These are phyloP conservation scores for Teunomyces atbi DNA, from an alignment of 805 yeast species.

Conservation along the genomic window DNA sequence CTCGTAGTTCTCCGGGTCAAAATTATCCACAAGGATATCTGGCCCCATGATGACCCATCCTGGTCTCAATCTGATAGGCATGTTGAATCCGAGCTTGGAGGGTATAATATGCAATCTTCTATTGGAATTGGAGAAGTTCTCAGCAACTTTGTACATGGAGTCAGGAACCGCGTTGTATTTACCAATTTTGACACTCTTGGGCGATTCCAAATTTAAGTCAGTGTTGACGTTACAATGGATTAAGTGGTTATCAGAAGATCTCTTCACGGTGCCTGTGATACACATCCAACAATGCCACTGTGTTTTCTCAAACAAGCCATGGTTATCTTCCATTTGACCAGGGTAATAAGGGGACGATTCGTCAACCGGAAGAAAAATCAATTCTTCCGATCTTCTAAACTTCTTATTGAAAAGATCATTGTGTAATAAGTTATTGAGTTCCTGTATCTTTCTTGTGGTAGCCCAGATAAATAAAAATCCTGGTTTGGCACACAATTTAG, in stretches of 20 bases:
- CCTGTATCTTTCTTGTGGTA: constrained; percentile 67
- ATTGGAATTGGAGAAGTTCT: constrained; percentile 81
- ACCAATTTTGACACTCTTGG: constrained; percentile 5
- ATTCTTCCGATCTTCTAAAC: constrained; percentile 86
- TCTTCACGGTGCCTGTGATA: constrained; percentile 87
- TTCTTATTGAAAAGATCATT: constrained; percentile 53
- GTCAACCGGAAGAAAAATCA: constrained; percentile 76
- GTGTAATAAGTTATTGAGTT: constrained; percentile 53
- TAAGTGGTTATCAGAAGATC: constrained; percentile 78
- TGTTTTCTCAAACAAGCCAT: constrained; percentile 56
- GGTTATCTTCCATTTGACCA: constrained; percentile 34
- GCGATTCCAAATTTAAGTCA: constrained; percentile 69
- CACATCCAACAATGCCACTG: constrained; percentile 99
- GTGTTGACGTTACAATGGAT: constrained; percentile 93
- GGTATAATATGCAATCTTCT: constrained; percentile 86
- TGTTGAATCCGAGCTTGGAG: constrained; percentile 60
- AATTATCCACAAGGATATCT: constrained; percentile 73
- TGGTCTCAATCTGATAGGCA: constrained; percentile 63
- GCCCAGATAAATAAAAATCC: constrained; percentile 90
- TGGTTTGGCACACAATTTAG: constrained; percentile 74
- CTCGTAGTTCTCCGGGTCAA: constrained; percentile 37
- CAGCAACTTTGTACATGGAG: constrained; percentile 76
- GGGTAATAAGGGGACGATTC: constrained; percentile 67
- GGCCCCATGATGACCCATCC: constrained; percentile 95
- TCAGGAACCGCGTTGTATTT: constrained; percentile 51